These are phyloP conservation scores for Odonthalia washingtoniensis DNA, from an alignment of 31 red algal genomes.

Conservation along the genomic window DNA sequence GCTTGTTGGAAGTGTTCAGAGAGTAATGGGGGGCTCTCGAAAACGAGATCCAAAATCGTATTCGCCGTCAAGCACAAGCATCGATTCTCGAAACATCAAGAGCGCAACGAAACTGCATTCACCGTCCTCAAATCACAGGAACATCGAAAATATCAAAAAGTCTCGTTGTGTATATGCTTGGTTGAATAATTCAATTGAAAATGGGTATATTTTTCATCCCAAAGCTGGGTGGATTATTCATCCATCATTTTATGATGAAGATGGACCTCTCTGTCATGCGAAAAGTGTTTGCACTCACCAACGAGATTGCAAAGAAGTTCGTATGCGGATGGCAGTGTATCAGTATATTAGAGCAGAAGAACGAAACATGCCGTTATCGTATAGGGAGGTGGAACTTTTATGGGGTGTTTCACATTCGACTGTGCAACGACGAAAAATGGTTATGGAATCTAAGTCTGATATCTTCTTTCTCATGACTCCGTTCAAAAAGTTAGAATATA, in stretches of 20 bases:
- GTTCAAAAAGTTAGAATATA: background rate
- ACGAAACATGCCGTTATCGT: background rate
- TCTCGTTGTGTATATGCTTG: background rate
- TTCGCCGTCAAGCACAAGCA: no score
- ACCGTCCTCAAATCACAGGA: background rate
- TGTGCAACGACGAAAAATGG: background rate
- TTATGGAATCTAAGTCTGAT: background rate
- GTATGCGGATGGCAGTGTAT: slow-evolving; percentile 22
- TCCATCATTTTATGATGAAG: slow-evolving; percentile 17
- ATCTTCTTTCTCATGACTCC: slow-evolving; percentile 2
- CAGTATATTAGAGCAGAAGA: background rate
- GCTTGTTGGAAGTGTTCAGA: no score
- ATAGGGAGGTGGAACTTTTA: slow-evolving; percentile 10
- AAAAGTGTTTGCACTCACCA: background rate
- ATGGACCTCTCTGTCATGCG: background rate
- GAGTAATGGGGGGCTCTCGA: no score
- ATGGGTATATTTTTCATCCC: slow-evolving; percentile 2
- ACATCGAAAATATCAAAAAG: background rate
- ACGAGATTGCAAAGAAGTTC: slow-evolving; percentile 21
- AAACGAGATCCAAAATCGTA: no score
- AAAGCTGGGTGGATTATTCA: slow-evolving; percentile 22
- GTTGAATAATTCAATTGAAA: background rate
- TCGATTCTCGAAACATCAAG: background rate
- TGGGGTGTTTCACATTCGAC: slow-evolving; percentile 15
- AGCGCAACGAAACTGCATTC: background rate